Conservation (phyloP, 495 filamentous ascomycete species). For the Xylaria castorea region DNA sequence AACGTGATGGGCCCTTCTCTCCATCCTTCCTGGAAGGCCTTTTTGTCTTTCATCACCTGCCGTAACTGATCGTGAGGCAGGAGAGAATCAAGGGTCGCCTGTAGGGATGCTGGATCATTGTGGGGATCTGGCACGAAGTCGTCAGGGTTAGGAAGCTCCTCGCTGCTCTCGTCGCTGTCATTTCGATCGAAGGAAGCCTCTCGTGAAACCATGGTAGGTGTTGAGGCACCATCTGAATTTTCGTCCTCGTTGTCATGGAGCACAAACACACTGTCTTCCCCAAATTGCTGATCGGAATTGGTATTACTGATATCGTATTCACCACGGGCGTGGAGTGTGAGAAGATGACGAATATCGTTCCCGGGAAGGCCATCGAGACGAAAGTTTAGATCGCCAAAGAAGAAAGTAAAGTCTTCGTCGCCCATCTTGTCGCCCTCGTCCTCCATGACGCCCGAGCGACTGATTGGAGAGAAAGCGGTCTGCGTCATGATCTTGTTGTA, state of each 20-base stretch:
- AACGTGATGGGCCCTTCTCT: slow-evolving; percentile 87
- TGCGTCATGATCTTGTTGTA: slow-evolving; percentile 75
- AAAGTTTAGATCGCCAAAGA: slow-evolving; percentile 98
- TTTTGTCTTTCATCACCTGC: slow-evolving; percentile 72
- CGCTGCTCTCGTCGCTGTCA: slow-evolving; percentile 47
- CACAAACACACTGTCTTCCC: slow-evolving; percentile 53
- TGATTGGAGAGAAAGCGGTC: slow-evolving; percentile 75
- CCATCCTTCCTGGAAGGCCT: slow-evolving; percentile 90
- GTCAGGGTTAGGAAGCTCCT: slow-evolving; percentile 58
- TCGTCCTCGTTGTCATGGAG: slow-evolving; percentile 47
- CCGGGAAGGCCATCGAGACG: slow-evolving; percentile 86
- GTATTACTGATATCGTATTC: slow-evolving; percentile 67
- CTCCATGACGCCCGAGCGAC: slow-evolving; percentile 60
- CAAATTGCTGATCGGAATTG: slow-evolving; percentile 43
- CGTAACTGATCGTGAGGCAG: slow-evolving; percentile 89
- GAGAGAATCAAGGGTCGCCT: slow-evolving; percentile 84
- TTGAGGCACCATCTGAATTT: slow-evolving; percentile 41
- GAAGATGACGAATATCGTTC: slow-evolving; percentile 84
- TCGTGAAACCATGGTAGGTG: slow-evolving; percentile 40
- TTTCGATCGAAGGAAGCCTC: slow-evolving; percentile 39
- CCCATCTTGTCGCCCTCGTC: slow-evolving; percentile 73
- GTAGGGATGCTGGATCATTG: slow-evolving; percentile 66
- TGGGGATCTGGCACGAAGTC: slow-evolving; percentile 60
- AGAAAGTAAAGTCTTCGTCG: slow-evolving; percentile 90
- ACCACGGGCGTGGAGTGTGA: slow-evolving; percentile 81